phyloP scores from a whole-genome alignment of 192 early-diverging fungal genomes.

The Coemansia sp. region DNA sequence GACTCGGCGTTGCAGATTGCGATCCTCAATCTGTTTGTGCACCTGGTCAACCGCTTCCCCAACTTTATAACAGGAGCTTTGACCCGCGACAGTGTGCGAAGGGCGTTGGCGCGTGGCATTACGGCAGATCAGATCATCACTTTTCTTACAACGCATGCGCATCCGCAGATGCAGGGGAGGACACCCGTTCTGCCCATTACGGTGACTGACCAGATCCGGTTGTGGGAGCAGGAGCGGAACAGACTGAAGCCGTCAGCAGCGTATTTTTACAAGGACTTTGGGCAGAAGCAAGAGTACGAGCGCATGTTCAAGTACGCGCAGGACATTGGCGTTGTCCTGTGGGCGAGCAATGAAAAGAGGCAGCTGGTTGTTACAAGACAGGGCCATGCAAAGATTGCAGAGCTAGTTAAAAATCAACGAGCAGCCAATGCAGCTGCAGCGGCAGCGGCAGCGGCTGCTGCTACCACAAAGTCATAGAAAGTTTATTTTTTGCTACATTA shows the following conservation, averaged over 20 bases:
- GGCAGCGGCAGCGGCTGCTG: neutral
- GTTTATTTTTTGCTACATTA: neutral
- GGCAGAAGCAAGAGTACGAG: slow-evolving; percentile 66
- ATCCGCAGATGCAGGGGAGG: slow-evolving; percentile 85
- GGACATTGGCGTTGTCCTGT: slow-evolving; percentile 72
- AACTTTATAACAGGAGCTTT: slow-evolving; percentile 90
- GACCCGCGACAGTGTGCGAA: slow-evolving; percentile 81
- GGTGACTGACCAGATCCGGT: slow-evolving; percentile 89
- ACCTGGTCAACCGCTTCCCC: slow-evolving; percentile 76
- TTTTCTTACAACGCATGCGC: slow-evolving; percentile 85
- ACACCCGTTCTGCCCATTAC: slow-evolving; percentile 82
- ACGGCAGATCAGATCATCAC: slow-evolving; percentile 94
- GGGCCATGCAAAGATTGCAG: slow-evolving; percentile 66
- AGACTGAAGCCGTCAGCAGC: slow-evolving; percentile 59
- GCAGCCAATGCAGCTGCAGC: neutral
- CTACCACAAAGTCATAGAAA: neutral
- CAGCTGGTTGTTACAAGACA: slow-evolving; percentile 74
- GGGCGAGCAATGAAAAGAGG: slow-evolving; percentile 66
- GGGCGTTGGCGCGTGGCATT: slow-evolving; percentile 82
- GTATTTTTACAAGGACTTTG: slow-evolving; percentile 78
- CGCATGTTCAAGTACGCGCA: slow-evolving; percentile 72
- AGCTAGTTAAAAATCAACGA: slow-evolving; percentile 36
- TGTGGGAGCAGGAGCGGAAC: slow-evolving; percentile 97
- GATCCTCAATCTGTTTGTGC: slow-evolving; percentile 85
- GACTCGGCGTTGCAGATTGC: slow-evolving; percentile 92